Percentiles rank a stretch among this genome's conserved stretches.
These are phyloP conservation scores for Fusarium udum DNA, from an alignment of 2,329 filamentous ascomycete species.

Conservation along the genomic window DNA sequence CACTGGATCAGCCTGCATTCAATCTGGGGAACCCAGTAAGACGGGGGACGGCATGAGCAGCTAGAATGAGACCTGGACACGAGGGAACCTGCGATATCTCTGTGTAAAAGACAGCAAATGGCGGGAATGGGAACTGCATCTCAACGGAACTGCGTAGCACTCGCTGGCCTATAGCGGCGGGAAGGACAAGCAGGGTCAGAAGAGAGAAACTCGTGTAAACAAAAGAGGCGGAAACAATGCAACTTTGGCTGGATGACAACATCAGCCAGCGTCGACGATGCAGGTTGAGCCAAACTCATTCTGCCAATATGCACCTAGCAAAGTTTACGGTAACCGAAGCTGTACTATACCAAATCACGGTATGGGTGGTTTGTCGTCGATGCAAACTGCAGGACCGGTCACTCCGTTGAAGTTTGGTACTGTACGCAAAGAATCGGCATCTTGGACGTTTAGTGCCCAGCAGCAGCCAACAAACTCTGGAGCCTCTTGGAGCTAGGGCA, in stretches of 20 bases:
- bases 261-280: constrained; percentile 13
- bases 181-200: constrained; percentile 7
- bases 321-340: constrained; percentile 25
- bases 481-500: constrained; percentile 19
- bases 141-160: constrained; percentile 1
- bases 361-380: constrained; percentile 33
- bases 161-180: constrained; percentile 15
- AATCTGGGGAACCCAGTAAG: constrained; percentile 17
- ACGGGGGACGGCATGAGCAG: constrained; percentile 32
- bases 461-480: constrained; percentile 25
- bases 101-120: constrained; percentile 22
- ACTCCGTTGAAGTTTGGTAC: constrained; percentile 16
- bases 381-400: constrained; percentile 22
- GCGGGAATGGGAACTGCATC: constrained; percentile 1
- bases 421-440: constrained; percentile 19
- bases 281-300: constrained; percentile 1
- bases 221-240: constrained; percentile 19
- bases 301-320: constrained; percentile 21
- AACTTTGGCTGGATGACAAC: constrained; percentile 25
- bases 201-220: constrained; percentile 7
- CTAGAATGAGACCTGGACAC: constrained; percentile 23
- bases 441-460: constrained; percentile 13
- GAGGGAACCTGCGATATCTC: constrained; percentile 27
- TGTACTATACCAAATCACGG: constrained; percentile 18
- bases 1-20: constrained; percentile 22